Base-by-base conservation (phyloP, 768 basidiomycete genomes). In the Tylopilus subfusipes region DNA sequence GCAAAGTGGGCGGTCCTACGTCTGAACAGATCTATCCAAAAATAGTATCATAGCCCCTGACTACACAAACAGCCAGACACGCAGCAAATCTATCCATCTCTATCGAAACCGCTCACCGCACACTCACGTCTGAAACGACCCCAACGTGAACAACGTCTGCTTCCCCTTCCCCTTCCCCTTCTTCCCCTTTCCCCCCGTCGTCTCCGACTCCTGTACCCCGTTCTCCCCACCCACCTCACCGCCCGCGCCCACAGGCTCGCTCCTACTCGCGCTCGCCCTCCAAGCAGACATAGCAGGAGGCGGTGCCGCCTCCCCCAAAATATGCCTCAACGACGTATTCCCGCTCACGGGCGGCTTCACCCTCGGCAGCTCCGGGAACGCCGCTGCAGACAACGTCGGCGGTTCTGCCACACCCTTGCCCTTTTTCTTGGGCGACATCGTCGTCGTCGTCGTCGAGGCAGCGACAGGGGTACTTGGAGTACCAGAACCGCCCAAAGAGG, bases 111-210 rank as follows among this genome's bases (percentile, higher is more conserved):
- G 12, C 18, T 21, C 48, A 30, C 54, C 42, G 7, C 56, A 4
- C 22, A 13, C 34, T 69, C 47, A 70, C 31, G 70, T 42, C 39
- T 79, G 79, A 61, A 79, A 80, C 16, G 78, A 73, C 10, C 82
- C 81, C 38, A 83, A 54, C 21, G 76, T 91, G 63, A 93, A 93
- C 59, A 94, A 69, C 10, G 83, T 92, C 76, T 93, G 88, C 72
- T 93, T 93, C 68, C 84, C 82, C 70, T 92, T 91, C 2, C 83
- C 84, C 65, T 92, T 93, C 0, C 82, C 80, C 70, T 90, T 92
- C 77, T 83, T 89, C 31, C 82, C 82, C 61, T 82, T 86, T 0
- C 58, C 66, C 60, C 62, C 59, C 13, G 33, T 33, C 18, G 31
- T 33, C 31, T 33, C 31, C 12, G 31, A 12, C 31, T 33, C 31